phyloP scores from a whole-genome alignment of 2,329 filamentous ascomycete species.

The Trichoderma asperellum region DNA sequence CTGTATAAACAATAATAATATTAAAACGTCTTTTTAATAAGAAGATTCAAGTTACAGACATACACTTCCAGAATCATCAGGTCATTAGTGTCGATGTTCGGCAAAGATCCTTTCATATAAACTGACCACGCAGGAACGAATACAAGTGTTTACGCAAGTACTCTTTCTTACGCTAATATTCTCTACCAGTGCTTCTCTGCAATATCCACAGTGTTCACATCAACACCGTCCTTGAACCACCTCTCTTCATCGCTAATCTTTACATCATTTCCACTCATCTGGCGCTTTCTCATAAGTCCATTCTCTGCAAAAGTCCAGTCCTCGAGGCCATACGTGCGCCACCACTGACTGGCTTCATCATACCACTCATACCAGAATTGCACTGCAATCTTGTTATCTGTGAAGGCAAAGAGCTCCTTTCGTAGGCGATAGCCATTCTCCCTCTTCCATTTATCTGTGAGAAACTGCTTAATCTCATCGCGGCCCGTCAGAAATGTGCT shows the following conservation, averaged over 20 bases:
- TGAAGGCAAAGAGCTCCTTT: constrained; percentile 83
- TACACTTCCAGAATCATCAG: neutral
- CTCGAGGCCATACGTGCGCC: constrained; percentile 82
- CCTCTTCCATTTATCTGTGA: constrained; percentile 73
- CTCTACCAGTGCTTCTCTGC: constrained; percentile 68
- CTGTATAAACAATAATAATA: neutral
- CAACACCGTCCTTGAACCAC: constrained; percentile 71
- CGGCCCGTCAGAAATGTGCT: constrained; percentile 70
- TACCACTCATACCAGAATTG: constrained; percentile 91
- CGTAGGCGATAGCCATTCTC: constrained; percentile 74
- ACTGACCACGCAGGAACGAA: neutral
- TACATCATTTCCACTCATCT: constrained; percentile 77
- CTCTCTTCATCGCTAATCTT: constrained; percentile 63
- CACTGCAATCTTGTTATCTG: constrained; percentile 76
- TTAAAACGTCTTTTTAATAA: neutral
- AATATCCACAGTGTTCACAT: constrained; percentile 70
- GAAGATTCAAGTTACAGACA: neutral
- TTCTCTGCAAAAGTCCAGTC: constrained; percentile 76
- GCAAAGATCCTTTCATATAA: neutral
- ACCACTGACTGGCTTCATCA: constrained; percentile 74
- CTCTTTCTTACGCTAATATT: no score
- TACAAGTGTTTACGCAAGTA: neutral
- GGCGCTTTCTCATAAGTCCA: constrained; percentile 72
- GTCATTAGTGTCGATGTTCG: neutral
- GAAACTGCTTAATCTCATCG: constrained; percentile 67